Base-by-base conservation (phyloP, 2,329 filamentous ascomycete species). In the Metarhizium humberi region DNA sequence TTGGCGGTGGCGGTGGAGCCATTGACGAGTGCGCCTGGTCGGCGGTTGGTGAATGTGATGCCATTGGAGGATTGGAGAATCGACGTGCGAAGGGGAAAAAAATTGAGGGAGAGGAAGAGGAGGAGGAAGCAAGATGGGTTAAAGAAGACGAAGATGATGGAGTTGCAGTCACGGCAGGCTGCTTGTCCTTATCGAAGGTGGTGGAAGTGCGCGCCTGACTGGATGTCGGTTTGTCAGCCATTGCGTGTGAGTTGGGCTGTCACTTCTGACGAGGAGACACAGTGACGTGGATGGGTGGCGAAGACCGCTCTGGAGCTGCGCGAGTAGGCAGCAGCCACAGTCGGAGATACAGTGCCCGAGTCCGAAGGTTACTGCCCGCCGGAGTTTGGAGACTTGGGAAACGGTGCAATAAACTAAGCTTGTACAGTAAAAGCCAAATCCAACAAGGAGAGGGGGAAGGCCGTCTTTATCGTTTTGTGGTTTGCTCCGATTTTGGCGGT, bases 201-300 rank as follows among this genome's bases (percentile, higher is more conserved):
- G 61, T 66, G 56, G 67, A 67, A 69, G 64, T 54, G 57, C 63
- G 64, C 58, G 62, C 61, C 54, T 55, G 55, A 58, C 58, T 59
- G 53, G 57, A 52, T 45, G 57, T 51, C 60, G 67, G 67, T 71
- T 71, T 71, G 69, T 71, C 69, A 71, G 69, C 69, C 66, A 64
- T 63, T 18, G 11, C 13, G 32, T 20, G 53, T 47, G 30, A 34
- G 14, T 38, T 54, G 43, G 50, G 38, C 47, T 47, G 47, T 55
- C 53, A 55, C 56, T 52, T 32, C n/a, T 45, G 51, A 30, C 20
- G 6, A 18, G 11, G 13, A 20, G 34, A 46, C 40, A 45, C 52
- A 53, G 34, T 55, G 56, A 55, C 56, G 56, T 54, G 56, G 42
- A 51, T 6, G 42, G 36, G 51, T 53, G 54, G 56, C 56, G 38